Evolutionary conservation across 176 grass and related monocot species (phyloP).

Genomic region (Hordeum vulgare): MorexV3_pseudomolecules_assembly NC_058521.1:16052820-16053319

Average conservation of each 20-base stretch:
- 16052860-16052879: constrained; percentile 5
- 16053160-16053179: too few species aligned
- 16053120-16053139: background rate
- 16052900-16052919: background rate
- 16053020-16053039: constrained; percentile 52
- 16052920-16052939: background rate
- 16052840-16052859: background rate
- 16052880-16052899: background rate
- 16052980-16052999: background rate
- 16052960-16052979: background rate
- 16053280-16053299: too few species aligned
- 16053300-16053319: too few species aligned
- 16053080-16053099: background rate
- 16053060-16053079: background rate
- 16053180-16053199: too few species aligned
- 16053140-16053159: background rate
- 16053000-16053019: constrained; percentile 54
- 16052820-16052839: background rate
- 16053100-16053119: background rate
- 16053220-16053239: too few species aligned
- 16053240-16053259: too few species aligned
- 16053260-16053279: too few species aligned
- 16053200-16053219: too few species aligned
- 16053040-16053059: constrained; percentile 50
- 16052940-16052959: background rate